A percentile compares a stretch with the other conserved stretches of the same genome.
phyloP scores from a whole-genome alignment of 371 early-diverging fungal genomes.

The Coemansia sp. region DNA sequence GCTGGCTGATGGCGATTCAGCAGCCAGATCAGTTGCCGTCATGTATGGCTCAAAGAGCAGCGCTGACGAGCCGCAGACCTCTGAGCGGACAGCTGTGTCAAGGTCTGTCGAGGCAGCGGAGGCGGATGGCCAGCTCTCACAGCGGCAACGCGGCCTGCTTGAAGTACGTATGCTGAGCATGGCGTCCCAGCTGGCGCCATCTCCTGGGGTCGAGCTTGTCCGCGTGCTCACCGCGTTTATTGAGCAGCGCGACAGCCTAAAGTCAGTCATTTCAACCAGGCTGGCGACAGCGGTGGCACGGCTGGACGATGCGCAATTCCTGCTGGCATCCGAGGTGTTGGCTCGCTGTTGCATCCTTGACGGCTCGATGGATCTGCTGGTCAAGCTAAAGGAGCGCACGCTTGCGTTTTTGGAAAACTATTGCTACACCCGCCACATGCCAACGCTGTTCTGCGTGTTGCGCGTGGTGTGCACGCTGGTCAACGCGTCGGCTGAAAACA shows the following conservation, averaged over 20 bases:
- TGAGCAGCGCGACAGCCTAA: not conserved
- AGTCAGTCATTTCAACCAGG: not conserved
- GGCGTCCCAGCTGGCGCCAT: not conserved
- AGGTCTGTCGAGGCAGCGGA: not conserved
- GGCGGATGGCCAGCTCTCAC: not conserved
- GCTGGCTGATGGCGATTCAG: conserved; percentile 10
- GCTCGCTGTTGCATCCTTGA: conserved; percentile 1
- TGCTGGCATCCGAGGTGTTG: conserved; percentile 26
- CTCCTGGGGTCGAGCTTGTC: conserved; percentile 10
- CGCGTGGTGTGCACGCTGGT: conserved; percentile 14
- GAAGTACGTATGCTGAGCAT: conserved; percentile 28
- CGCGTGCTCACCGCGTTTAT: conserved; percentile 12
- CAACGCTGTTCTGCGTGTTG: conserved; percentile 29
- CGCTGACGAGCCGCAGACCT: not conserved
- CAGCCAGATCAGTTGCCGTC: not conserved
- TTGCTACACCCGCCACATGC: conserved; percentile 26
- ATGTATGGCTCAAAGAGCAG: not conserved
- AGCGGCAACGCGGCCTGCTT: not conserved
- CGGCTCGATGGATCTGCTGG: conserved; percentile 6
- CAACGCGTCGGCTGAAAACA: not conserved
- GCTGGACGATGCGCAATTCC: conserved; percentile 11
- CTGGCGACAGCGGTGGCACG: not conserved
- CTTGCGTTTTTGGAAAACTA: conserved; percentile 25
- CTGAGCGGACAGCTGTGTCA: not conserved
- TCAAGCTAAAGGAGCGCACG: conserved; percentile 21